Evolutionary conservation across 805 yeast genomes (phyloP), one percentile per base, ranked within the genome.

Genomic region (Nakazawaea ernobii): DNA sequence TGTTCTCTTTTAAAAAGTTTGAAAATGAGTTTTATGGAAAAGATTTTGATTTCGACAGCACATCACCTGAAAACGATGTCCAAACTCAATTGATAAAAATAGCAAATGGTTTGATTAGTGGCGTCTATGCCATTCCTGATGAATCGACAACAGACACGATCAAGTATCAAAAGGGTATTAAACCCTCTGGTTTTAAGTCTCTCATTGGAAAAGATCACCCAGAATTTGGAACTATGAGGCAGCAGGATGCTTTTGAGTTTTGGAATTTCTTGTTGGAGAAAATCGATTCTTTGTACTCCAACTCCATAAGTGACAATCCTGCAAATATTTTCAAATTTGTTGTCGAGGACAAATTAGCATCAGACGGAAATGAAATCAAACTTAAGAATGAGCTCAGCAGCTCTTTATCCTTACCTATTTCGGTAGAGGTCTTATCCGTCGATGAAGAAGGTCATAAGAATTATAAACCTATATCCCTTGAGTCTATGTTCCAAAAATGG

Each of bases 231-330:
- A 82, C 96, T 0, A 86, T 83, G 74, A 79, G 82, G 55, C 99
- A 94, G 61, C 99, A 94, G 63, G 99, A 94, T 68, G 94, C 98
- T 0, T 86, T 82, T 69, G 99, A 94, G 62, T 94, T 90, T 59
- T 76, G 90, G 65, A 65, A 79, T 5, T 85, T 81, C 59, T 63
- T 92, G 8, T 58, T 82, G 28, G 85, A 83, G 48, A 74, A 78
- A 52, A 62, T 90, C 27, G 91, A 85, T 52, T 60, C 62, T 5
- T 62, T 69, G 42, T 66, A 75, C 29, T 63, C 68, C 0, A 52
- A 54, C 11, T 53, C 62, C 8, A 49, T 56, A 6, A 64, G 69
- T 30, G 53, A 52, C 0, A 67, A 68, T 27, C 81, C 88, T 0
- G 75, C 79, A 49, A 73, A 75, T 43, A 55, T 72, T 13, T 81